Evolutionary conservation across 2,329 filamentous ascomycete species (phyloP), one percentile per base, ranked within the genome.

Genomic region (Emericellopsis cladophorae): DNA sequence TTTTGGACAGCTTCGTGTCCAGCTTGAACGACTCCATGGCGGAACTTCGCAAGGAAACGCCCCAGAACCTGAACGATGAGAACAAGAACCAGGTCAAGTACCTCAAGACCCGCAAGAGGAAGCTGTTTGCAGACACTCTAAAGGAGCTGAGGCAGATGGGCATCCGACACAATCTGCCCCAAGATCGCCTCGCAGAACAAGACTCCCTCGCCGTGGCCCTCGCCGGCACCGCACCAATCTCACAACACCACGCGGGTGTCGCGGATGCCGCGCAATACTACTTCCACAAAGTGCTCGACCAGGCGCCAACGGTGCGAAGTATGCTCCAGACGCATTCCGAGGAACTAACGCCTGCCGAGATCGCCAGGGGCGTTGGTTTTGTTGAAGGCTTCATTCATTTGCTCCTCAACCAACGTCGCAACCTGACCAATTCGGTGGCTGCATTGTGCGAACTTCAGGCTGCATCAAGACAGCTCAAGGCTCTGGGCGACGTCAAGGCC

Each of bases 61-160:
- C 92, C 0, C 67, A 74, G 0, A 70, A 72, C n/a, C 63, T 94
- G 36, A 95, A 76, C 0, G 85, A 95, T 22, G 89, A 95, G 35
- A 95, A 92, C 58, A 90, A 89, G 55, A 74, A 80, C 10, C 59
- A 74, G 14, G 77, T 95, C 45, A 89, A 93, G 59, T 86, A 95
- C 57, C 76, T 96, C 49, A 96, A 95, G 66, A 79, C 78, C 3
- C 76, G 86, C 51, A 98, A 98, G 63, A 79, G 87, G 35, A 89
- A 88, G 50, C 72, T 96, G 12, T 92, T 94, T 51, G 84, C 87
- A 1, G 90, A 96, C 50, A 89, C 84, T 0, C 65, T 98, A 47
- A 89, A 85, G 53, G 76, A 80, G 18, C 66, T 95, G 23, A 79
- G 87, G 31, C 76, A 81, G 43, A 96, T 98, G 90, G 92, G 92